Conservation (phyloP, 805 yeast genomes). For the Priceomyces castillae region DNA sequence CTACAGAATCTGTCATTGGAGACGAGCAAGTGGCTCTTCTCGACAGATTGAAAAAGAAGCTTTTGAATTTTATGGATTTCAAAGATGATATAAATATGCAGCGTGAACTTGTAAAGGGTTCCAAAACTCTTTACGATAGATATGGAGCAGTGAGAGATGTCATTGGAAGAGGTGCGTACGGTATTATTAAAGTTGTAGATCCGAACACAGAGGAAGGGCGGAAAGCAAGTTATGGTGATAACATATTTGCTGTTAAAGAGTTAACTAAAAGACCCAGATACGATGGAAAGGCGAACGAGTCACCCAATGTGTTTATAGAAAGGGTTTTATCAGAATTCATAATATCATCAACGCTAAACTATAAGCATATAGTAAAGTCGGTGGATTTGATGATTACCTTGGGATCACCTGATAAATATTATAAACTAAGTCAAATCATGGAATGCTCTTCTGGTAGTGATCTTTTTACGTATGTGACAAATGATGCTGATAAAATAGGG, state of each 20-base stretch:
- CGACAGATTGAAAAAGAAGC: constrained; percentile 17
- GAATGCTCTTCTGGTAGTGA: constrained; percentile 38
- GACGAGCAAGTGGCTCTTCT: constrained; percentile 27
- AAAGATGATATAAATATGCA: constrained; percentile 7
- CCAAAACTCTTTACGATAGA: constrained; percentile 28
- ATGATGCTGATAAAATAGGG: constrained; percentile 8
- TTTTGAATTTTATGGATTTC: constrained; percentile 15
- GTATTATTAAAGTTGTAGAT: constrained; percentile 34
- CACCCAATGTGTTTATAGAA: constrained; percentile 50
- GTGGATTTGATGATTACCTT: constrained; percentile 63
- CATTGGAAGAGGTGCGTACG: constrained; percentile 39
- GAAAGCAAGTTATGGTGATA: constrained; percentile 4
- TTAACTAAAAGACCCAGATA: constrained; percentile 19
- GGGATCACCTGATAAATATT: constrained; percentile 3
- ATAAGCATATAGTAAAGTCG: constrained; percentile 71
- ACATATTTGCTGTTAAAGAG: constrained; percentile 35
- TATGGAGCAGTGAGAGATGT: constrained; percentile 34
- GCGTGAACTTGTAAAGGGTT: constrained; percentile 9
- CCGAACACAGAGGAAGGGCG: constrained; percentile 10
- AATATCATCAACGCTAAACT: constrained; percentile 74
- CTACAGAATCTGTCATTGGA: constrained; percentile 25
- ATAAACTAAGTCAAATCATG: constrained; percentile 35
- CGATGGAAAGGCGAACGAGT: constrained; percentile 18
- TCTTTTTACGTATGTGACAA: constrained; percentile 30
- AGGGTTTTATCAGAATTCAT: constrained; percentile 89